A percentile compares a stretch with the other conserved stretches of the same genome.
Conservation (phyloP, 768 basidiomycete species). For the Mrakia frigida region DNA sequence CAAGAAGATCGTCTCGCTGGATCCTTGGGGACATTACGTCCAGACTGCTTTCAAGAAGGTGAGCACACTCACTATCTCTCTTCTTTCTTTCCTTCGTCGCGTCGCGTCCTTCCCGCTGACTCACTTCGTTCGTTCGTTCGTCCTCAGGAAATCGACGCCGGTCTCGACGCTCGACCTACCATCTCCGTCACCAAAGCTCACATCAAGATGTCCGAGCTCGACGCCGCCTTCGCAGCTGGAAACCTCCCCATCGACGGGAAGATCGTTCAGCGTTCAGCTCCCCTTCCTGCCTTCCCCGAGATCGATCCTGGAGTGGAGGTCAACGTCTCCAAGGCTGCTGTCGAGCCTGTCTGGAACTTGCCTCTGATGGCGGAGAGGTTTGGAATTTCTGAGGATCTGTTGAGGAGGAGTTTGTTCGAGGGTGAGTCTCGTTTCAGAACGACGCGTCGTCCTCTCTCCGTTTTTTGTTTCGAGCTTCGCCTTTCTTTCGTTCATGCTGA, state of each 20-base stretch:
- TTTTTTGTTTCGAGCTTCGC: neutral
- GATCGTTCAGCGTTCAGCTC: slow-evolving; percentile 68
- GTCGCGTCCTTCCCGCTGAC: slow-evolving; percentile 8
- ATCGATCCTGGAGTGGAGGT: slow-evolving; percentile 74
- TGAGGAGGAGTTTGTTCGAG: slow-evolving; percentile 89
- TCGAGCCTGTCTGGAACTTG: slow-evolving; percentile 94
- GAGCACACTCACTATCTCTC: slow-evolving; percentile 6
- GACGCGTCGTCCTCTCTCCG: neutral
- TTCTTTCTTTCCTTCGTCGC: neutral
- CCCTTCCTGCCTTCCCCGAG: slow-evolving; percentile 40
- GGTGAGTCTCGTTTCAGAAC: slow-evolving; percentile 40
- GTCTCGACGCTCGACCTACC: slow-evolving; percentile 81
- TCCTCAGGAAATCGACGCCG: slow-evolving; percentile 45
- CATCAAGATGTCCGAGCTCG: slow-evolving; percentile 84
- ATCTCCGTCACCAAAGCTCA: slow-evolving; percentile 88
- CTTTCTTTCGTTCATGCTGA: too few relatives aligned
- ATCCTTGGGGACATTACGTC: slow-evolving; percentile 87
- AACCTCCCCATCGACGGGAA: slow-evolving; percentile 72
- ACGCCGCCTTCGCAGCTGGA: slow-evolving; percentile 69
- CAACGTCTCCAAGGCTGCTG: slow-evolving; percentile 81
- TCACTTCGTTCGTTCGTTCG: slow-evolving; percentile 1
- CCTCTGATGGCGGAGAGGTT: slow-evolving; percentile 93
- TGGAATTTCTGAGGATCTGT: slow-evolving; percentile 75
- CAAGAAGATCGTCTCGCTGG: slow-evolving; percentile 80
- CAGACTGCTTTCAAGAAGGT: slow-evolving; percentile 45